Base-by-base conservation (phyloP, 495 filamentous ascomycete genomes). In the Symbiotaphrina buchneri region DNA sequence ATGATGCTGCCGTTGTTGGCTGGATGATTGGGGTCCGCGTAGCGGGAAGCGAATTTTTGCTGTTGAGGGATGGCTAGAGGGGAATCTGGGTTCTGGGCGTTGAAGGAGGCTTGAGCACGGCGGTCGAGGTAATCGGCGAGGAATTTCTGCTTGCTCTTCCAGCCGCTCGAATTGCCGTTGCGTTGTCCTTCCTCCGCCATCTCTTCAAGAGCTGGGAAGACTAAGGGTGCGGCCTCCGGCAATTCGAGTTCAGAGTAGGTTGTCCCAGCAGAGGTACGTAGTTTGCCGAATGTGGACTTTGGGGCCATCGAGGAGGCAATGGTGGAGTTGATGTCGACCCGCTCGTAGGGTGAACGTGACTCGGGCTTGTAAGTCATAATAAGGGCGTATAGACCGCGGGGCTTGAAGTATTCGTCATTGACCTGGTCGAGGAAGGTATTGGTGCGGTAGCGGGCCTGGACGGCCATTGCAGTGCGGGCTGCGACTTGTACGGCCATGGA, bases 351-450 rank as follows among this genome's bases (percentile, higher is more conserved):
- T 27, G 22, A 32, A 23, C 4, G 53, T 40, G 43, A 44, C 7
- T 59, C 48, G 1, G 63, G 57, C 14, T 64, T 59, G 45, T 61
- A 71, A 6, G 62, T 63, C 60, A 74, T 65, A 21, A 74, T 47
- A 4, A 73, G 43, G 32, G 58, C 63, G 43, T 59, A 70, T 0
- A 73, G 52, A 5, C 68, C 69, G 11, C 57, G 61, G 0, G 68
- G 68, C 18, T 49, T 51, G 47, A 71, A 73, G 27, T 69, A 54
- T 21, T 62, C 50, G 5, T 59, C 45, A 45, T 73, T 73, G 42
- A 68, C 58, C 31, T 54, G 51, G 23, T 61, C 50, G 10, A 74
- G 54, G 48, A 61, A 71, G 1, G 33, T 47, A 33, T 68, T 72
- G 4, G 59, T 56, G 27, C 63, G 58, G 30, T 27, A 28, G 6